Percentiles rank a stretch among this genome's conserved stretches.
Evolutionary conservation across 495 filamentous ascomycete species (phyloP).

Genomic region (Penicillium lividum): DNA sequence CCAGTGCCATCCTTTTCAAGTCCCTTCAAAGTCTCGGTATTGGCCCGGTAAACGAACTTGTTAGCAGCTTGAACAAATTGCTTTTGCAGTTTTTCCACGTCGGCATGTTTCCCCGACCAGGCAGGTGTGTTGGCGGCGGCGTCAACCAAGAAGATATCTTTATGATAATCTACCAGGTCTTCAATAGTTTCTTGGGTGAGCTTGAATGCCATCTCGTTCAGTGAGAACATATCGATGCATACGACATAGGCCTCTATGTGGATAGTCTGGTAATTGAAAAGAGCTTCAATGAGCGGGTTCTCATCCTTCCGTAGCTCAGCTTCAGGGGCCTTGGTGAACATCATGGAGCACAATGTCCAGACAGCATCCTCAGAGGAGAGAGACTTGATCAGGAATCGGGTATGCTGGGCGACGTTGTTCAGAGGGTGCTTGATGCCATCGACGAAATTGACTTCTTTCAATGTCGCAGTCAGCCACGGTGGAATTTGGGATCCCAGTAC

Average conservation of each 20-base stretch:
- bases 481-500: constrained; percentile 93
- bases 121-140: constrained; percentile 85
- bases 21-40: constrained; percentile 88
- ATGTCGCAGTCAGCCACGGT: constrained; percentile 93
- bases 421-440: constrained; percentile 95
- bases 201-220: constrained; percentile 98
- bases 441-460: constrained; percentile 98
- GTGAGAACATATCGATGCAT: constrained; percentile 97
- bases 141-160: constrained; percentile 92
- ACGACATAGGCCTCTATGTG: constrained; percentile 98
- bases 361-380: constrained; percentile 89
- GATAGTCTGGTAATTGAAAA: constrained; percentile 93
- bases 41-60: constrained; percentile 92
- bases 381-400: constrained; percentile 93
- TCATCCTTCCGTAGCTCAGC: constrained; percentile 80
- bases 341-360: constrained; percentile 93
- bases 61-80: constrained; percentile 97
- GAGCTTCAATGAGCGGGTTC: constrained; percentile 84
- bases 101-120: constrained; percentile 95
- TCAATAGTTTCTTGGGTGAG: constrained; percentile 97
- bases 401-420: constrained; percentile 97
- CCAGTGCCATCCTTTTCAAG: constrained; percentile 96
- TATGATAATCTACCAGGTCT: constrained; percentile 91
- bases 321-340: constrained; percentile 90
- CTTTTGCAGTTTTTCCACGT: constrained; percentile 96